phyloP scores from a whole-genome alignment of 2,329 filamentous ascomycete species.

The Aspergillus sojae region DNA sequence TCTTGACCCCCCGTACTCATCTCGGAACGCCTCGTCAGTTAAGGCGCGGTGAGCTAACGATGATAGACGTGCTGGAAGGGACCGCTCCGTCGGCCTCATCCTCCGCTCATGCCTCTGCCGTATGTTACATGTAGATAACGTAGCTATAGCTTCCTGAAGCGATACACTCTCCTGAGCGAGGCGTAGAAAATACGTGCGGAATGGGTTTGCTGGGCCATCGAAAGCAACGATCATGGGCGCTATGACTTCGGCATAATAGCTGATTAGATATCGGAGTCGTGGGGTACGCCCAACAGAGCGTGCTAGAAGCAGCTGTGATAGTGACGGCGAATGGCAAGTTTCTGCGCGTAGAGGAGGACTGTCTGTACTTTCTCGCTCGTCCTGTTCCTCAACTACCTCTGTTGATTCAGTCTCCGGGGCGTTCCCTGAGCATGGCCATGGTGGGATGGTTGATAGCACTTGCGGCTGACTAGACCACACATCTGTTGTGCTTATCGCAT shows the following conservation, averaged over 20 bases:
- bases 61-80: constrained; percentile 52
- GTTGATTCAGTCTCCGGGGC: neutral
- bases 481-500: neutral
- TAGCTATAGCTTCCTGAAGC: constrained; percentile 90
- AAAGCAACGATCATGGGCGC: constrained; percentile 90
- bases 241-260: constrained; percentile 92
- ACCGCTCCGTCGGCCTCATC: constrained; percentile 57
- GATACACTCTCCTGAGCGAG: constrained; percentile 77
- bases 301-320: constrained; percentile 40
- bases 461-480: constrained; percentile 2
- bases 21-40: constrained; percentile 41
- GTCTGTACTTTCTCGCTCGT: neutral
- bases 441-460: neutral
- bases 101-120: constrained; percentile 71
- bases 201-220: constrained; percentile 83
- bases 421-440: constrained; percentile 1
- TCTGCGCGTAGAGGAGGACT: constrained; percentile 18
- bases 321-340: constrained; percentile 31
- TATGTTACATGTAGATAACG: constrained; percentile 83
- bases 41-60: constrained; percentile 49
- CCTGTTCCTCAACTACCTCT: constrained; percentile 4
- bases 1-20: constrained; percentile 43
- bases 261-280: constrained; percentile 84
- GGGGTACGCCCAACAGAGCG: constrained; percentile 65
- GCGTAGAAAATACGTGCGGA: constrained; percentile 77